Evolutionary conservation across 345 rosid species (phyloP), one percentile per base, ranked within the genome.

Genomic region (Sonneratia alba): DNA sequence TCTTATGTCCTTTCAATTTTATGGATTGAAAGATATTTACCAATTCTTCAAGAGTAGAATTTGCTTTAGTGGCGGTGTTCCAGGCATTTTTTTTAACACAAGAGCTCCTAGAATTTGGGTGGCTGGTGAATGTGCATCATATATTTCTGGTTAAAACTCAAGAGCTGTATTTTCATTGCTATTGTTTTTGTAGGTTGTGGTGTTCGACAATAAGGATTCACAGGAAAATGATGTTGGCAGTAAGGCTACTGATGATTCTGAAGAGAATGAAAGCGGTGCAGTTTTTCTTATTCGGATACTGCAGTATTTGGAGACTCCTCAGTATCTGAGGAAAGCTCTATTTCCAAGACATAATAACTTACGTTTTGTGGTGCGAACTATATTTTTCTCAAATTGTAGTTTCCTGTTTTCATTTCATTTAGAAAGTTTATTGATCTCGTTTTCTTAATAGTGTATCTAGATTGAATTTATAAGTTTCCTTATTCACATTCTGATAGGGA

Each of bases 231-330:
- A 79, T 70, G 72, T 79, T 38, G 67, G 72, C 21, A 75, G 69
- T 53, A 51, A 21, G 1, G 67, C 71, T 11, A 71, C 56, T 21
- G 80, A 75, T 69, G 16, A 70, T 69, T 78, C 77, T 18, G 84
- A 87, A 73, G 92, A 78, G 75, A 81, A 80, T 63, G 97, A 92
- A 74, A 87, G 89, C 32, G 94, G 98, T 32, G 85, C 89, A 0
- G 86, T 87, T 55, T 92, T 95, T 84, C 94, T 95, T 47, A 75
- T 81, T 49, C 90, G 91, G 77, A 88, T 95, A 76, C 78, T 95
- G 87, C 80, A 73, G 80, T 95, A 90, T 78, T 82, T 95, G 42
- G 99, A 95, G 83, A 92, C 97, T 8, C 99, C 98, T 1, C 99
- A 90, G 69, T 95, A 95, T 79, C 75, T 92, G 76, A 87, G 98